Conservation (phyloP, 106 monocot genomes). For the Narthecium ossifragum region DNA sequence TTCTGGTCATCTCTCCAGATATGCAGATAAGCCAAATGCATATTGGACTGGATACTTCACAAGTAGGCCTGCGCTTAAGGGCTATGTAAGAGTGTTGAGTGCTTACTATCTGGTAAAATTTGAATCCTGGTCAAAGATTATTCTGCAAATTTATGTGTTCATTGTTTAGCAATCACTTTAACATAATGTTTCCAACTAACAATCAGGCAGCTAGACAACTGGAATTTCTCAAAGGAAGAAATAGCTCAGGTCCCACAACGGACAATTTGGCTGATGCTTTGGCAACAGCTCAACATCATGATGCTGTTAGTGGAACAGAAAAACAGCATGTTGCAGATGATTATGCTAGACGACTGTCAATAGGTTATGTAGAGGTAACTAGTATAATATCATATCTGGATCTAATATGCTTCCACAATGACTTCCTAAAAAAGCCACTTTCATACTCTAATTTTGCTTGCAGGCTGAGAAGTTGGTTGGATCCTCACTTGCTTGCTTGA, state of each 20-base stretch:
- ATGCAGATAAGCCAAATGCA: conserved; percentile 85
- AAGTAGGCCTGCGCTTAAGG: conserved; percentile 84
- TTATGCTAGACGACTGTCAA: conserved; percentile 78
- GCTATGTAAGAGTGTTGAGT: conserved; percentile 87
- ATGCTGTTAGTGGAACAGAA: conserved; percentile 95
- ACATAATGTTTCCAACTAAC: not conserved
- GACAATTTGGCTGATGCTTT: conserved; percentile 87
- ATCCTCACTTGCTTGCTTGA: conserved; percentile 70
- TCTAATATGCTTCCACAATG: not conserved
- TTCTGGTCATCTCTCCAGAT: conserved; percentile 35
- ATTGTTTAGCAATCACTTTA: not conserved
- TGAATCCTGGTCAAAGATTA: conserved; percentile 4
- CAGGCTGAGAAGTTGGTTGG: conserved; percentile 85
- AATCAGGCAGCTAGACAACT: conserved; percentile 82
- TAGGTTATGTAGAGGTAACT: conserved; percentile 85
- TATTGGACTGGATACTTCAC: conserved; percentile 99
- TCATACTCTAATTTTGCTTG: conserved; percentile 1
- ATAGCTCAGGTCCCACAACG: conserved; percentile 39
- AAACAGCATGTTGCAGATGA: conserved; percentile 97
- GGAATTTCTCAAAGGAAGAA: conserved; percentile 78
- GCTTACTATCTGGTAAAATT: conserved; percentile 73
- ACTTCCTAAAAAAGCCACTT: not conserved
- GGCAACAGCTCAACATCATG: conserved; percentile 94
- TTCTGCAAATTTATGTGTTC: conserved; percentile 4
- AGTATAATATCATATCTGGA: no score